These are phyloP conservation scores for Bacterosira constricta DNA, from an alignment of 108 stramenopile genomes.

Conservation along the genomic window DNA sequence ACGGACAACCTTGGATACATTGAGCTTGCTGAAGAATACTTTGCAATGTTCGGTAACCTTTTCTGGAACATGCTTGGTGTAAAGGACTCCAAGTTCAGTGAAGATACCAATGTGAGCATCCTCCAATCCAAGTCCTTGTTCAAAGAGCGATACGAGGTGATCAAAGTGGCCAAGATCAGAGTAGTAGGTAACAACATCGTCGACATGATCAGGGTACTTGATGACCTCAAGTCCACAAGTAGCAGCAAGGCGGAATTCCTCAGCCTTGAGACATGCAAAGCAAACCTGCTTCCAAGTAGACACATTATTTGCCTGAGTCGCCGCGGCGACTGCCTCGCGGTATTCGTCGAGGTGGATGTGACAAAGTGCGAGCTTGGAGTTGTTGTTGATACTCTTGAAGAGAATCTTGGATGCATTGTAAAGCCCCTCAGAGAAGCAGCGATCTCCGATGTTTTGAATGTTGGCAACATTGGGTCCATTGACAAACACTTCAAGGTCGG, in stretches of 20 bases:
- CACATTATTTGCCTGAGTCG: conserved; percentile 97
- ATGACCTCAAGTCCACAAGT: conserved; percentile 98
- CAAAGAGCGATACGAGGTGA: conserved; percentile 97
- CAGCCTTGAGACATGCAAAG: conserved; percentile 94
- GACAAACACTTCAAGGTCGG: conserved; percentile 97
- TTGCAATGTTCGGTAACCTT: conserved; percentile 99
- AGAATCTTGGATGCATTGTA: conserved; percentile 98
- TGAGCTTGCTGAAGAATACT: conserved; percentile 97
- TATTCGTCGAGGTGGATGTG: conserved; percentile 97
- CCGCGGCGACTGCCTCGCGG: conserved; percentile 99
- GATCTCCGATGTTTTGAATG: conserved; percentile 95
- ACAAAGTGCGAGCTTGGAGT: conserved; percentile 99
- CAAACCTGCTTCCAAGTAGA: conserved; percentile 99
- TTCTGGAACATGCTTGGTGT: conserved; percentile 97
- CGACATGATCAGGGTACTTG: conserved; percentile 98
- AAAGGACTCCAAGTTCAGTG: conserved; percentile 99
- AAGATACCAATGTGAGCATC: conserved; percentile 99
- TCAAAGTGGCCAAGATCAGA: conserved; percentile 95
- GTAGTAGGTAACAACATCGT: conserved; percentile 98
- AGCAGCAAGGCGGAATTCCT: conserved; percentile 97
- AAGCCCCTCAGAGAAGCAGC: conserved; percentile 95
- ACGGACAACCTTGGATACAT: conserved; percentile 97
- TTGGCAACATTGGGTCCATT: conserved; percentile 98
- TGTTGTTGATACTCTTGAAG: conserved; percentile 99
- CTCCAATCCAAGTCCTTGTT: conserved; percentile 98